A percentile compares a stretch with the other conserved stretches of the same genome.
Conservation (phyloP, 169 alveolate species). For the Perkinsus marinus region DNA sequence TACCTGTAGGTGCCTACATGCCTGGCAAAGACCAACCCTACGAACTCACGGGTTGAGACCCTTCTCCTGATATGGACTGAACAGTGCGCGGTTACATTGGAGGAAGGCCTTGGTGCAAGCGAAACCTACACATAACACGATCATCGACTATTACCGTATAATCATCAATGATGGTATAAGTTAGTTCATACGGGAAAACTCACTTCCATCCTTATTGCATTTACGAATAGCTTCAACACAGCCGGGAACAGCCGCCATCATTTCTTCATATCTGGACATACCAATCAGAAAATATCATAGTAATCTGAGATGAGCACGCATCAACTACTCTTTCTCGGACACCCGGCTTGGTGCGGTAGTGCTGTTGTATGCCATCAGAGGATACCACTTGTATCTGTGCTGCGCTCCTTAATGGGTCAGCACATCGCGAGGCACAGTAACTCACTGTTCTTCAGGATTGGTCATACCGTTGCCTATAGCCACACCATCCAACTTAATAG, state of each 20-base stretch:
- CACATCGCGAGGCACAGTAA: background rate
- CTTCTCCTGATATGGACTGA: background rate
- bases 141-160: too few relatives aligned
- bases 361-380: slow-evolving; percentile 43
- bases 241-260: slow-evolving; percentile 23
- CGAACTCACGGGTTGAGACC: background rate
- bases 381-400: slow-evolving; percentile 38
- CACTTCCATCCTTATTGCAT: slow-evolving; percentile 31
- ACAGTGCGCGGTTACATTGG: background rate
- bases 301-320: background rate
- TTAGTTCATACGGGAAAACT: background rate
- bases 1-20: slow-evolving; percentile 32
- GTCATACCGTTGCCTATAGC: slow-evolving; percentile 69
- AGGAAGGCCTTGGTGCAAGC: background rate
- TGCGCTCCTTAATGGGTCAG: background rate
- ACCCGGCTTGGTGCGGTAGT: slow-evolving; percentile 31
- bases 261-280: slow-evolving; percentile 6
- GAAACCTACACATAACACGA: background rate
- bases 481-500: slow-evolving; percentile 39
- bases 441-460: slow-evolving; percentile 35
- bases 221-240: slow-evolving; percentile 38
- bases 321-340: slow-evolving; percentile 21
- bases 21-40: background rate
- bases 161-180: background rate
- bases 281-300: background rate